Conservation (phyloP, 2,329 filamentous ascomycete genomes). For the Penicillium hordei region DNA sequence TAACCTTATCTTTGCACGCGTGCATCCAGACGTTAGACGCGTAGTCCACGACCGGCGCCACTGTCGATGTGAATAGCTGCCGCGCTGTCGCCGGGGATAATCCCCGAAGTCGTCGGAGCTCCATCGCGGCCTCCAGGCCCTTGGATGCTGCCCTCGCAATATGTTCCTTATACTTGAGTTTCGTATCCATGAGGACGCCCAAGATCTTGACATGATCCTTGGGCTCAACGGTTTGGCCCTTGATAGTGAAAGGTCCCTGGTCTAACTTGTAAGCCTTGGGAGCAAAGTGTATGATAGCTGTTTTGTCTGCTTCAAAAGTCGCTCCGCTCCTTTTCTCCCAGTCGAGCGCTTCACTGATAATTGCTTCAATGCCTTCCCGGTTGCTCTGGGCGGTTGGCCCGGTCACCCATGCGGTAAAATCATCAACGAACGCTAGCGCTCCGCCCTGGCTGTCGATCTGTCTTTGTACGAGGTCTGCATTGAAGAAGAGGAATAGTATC, state of each 20-base stretch:
- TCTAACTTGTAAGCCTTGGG: neutral
- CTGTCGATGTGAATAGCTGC: conserved; percentile 20
- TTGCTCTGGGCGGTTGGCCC: neutral
- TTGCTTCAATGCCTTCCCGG: conserved; percentile 7
- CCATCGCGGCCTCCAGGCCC: conserved; percentile 19
- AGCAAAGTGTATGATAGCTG: neutral
- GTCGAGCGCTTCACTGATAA: neutral
- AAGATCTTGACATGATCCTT: neutral
- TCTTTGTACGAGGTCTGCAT: neutral
- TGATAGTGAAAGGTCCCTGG: neutral
- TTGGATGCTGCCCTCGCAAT: conserved; percentile 24
- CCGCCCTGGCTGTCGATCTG: neutral
- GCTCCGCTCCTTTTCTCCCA: neutral
- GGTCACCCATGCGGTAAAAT: conserved; percentile 9
- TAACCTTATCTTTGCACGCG: conserved; percentile 12
- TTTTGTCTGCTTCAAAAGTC: neutral
- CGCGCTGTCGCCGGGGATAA: conserved; percentile 19
- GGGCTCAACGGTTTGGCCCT: neutral
- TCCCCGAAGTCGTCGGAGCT: conserved; percentile 9
- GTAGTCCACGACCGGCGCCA: conserved; percentile 27
- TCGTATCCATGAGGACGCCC: conserved; percentile 19
- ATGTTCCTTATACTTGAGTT: conserved; percentile 27
- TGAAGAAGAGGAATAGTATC: conserved; percentile 2
- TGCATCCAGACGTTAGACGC: conserved; percentile 26
- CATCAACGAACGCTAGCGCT: conserved; percentile 11